Conservation (phyloP, 148 eudicot genomes). For the Selenicereus undatus region DNA sequence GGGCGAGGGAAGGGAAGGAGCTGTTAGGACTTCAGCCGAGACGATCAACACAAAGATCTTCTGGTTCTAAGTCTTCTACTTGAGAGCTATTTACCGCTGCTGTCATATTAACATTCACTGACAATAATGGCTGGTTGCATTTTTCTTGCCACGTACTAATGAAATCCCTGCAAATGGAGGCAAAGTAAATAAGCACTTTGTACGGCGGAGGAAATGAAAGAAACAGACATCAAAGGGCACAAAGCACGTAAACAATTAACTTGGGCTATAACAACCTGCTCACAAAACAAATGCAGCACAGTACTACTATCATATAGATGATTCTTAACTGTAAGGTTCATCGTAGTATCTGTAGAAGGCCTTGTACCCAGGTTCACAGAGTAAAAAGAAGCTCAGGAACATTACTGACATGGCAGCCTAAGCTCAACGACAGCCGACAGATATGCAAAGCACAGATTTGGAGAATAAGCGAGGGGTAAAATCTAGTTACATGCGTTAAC, state of each 20-base stretch:
- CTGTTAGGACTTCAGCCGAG: not conserved
- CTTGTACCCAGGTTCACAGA: too few relatives aligned
- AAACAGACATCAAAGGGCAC: not conserved
- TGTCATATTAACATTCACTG: not conserved
- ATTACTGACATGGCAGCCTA: not conserved
- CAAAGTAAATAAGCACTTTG: not conserved
- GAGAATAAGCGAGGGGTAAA: not conserved
- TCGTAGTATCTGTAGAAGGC: too few relatives aligned
- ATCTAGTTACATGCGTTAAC: too few relatives aligned
- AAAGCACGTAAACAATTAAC: too few relatives aligned
- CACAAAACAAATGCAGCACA: too few relatives aligned
- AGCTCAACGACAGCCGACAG: not conserved
- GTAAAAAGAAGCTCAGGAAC: not conserved
- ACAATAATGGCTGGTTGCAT: not conserved
- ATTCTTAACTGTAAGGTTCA: too few relatives aligned
- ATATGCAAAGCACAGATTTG: not conserved
- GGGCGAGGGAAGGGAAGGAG: not conserved
- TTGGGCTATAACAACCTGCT: too few relatives aligned
- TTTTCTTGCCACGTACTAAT: not conserved
- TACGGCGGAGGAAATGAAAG: not conserved
- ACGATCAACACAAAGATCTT: not conserved
- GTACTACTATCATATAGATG: too few relatives aligned
- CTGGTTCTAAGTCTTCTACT: not conserved
- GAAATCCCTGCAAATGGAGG: not conserved
- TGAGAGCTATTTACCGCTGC: not conserved